These are phyloP conservation scores for Chaetomiaceae sp. DNA, from an alignment of 2,329 filamentous ascomycete genomes.

Conservation along the genomic window DNA sequence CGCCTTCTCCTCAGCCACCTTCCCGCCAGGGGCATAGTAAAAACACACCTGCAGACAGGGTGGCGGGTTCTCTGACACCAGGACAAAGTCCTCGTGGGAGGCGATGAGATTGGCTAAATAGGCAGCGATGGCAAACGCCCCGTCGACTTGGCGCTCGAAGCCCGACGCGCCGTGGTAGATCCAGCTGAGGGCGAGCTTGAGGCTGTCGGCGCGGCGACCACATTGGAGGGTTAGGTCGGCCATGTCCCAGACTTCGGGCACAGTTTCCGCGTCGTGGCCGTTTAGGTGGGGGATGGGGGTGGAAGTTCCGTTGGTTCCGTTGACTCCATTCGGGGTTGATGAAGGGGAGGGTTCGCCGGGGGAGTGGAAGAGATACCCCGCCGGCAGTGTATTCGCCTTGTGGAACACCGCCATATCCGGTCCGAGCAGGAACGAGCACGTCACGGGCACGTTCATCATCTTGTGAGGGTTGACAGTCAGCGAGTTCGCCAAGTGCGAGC, in stretches of 20 bases:
- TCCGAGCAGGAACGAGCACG: constrained; percentile 83
- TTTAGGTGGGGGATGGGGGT: background rate
- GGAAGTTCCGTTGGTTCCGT: background rate
- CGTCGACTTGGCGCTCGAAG: constrained; percentile 65
- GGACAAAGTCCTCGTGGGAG: constrained; percentile 55
- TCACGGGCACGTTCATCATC: constrained; percentile 89
- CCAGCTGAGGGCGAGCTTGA: constrained; percentile 88
- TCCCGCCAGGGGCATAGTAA: constrained; percentile 66
- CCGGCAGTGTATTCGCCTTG: constrained; percentile 76
- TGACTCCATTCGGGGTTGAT: background rate
- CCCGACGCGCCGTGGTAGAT: constrained; percentile 79
- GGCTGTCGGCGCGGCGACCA: constrained; percentile 74
- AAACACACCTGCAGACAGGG: constrained; percentile 95
- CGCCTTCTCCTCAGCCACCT: constrained; percentile 38
- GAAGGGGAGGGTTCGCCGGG: constrained; percentile 32
- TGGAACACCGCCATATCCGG: constrained; percentile 75
- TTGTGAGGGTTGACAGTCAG: constrained; percentile 93
- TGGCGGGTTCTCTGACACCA: constrained; percentile 72
- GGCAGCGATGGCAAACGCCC: constrained; percentile 66
- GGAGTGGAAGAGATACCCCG: constrained; percentile 79
- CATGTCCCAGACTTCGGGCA: constrained; percentile 71
- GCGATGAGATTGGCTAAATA: constrained; percentile 62
- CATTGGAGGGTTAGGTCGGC: constrained; percentile 93
- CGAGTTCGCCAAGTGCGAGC: constrained; percentile 70
- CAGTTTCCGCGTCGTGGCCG: background rate